These are phyloP conservation scores for Apophysomyces elegans DNA, from an alignment of 371 early-diverging fungal genomes.

Conservation along the genomic window DNA sequence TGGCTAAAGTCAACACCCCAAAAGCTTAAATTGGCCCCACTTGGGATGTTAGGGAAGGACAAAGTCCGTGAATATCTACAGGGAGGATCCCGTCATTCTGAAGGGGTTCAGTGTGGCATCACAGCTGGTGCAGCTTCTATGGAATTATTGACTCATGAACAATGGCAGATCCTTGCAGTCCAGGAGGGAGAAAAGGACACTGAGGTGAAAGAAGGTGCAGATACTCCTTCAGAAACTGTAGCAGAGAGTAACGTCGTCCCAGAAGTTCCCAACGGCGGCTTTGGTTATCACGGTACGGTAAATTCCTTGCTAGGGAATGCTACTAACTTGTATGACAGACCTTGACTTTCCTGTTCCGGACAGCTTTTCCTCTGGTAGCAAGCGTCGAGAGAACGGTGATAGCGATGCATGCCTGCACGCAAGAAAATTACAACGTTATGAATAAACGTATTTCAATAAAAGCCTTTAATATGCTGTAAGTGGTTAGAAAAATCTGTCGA, in stretches of 20 bases:
- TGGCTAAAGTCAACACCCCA: constrained; percentile 48
- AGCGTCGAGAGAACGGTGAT: too few relatives aligned
- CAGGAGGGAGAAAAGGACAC: neutral
- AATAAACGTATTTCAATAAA: too few relatives aligned
- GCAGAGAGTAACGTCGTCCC: neutral
- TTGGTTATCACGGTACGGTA: neutral
- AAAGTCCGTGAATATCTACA: constrained; percentile 29
- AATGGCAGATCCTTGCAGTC: constrained; percentile 17
- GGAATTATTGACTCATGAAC: constrained; percentile 33
- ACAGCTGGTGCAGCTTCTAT: constrained; percentile 41
- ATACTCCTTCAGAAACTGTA: neutral
- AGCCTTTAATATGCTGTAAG: too few relatives aligned
- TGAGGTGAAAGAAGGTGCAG: neutral
- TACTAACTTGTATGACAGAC: neutral
- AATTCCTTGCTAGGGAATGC: neutral
- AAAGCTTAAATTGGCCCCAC: constrained; percentile 30
- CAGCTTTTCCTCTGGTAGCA: constrained; percentile 29
- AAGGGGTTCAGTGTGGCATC: constrained; percentile 30
- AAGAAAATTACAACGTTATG: too few relatives aligned
- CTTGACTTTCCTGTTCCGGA: neutral
- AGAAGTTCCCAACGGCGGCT: neutral
- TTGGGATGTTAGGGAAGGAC: constrained; percentile 33
- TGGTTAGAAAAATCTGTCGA: too few relatives aligned
- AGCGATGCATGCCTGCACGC: too few relatives aligned
- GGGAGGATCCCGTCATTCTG: constrained; percentile 20